phyloP scores from a whole-genome alignment of 2,329 filamentous ascomycete species.

The Calonectria pseudoreteaudii region DNA sequence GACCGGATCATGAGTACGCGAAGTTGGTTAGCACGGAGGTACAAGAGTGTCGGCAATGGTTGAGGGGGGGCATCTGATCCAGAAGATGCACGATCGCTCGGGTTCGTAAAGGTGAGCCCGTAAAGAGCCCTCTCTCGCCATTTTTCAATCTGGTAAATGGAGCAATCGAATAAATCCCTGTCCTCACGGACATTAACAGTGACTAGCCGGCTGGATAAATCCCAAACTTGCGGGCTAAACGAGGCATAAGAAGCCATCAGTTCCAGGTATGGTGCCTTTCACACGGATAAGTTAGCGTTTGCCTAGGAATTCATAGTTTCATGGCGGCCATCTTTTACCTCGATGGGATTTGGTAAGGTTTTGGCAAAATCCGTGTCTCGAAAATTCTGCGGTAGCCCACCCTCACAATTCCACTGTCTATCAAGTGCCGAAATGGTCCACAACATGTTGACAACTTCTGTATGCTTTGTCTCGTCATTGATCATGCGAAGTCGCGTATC shows the following conservation, averaged over 20 bases:
- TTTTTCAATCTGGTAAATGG: background rate
- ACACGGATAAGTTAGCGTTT: background rate
- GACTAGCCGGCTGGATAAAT: background rate
- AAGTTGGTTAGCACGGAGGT: conserved; percentile 1
- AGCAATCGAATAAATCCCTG: background rate
- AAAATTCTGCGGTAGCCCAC: background rate
- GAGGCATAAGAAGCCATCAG: background rate
- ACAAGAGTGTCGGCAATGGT: background rate
- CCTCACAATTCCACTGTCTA: background rate
- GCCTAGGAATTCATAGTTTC: too few species aligned
- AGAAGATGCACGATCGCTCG: background rate
- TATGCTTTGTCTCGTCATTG: background rate
- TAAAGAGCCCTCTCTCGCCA: background rate
- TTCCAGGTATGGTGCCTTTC: background rate
- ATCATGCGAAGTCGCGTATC: background rate
- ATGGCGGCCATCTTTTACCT: background rate
- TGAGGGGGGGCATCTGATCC: background rate
- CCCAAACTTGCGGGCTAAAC: background rate
- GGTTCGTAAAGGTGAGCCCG: background rate
- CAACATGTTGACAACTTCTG: background rate
- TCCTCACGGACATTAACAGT: background rate
- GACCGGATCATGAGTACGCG: background rate
- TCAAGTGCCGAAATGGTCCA: background rate
- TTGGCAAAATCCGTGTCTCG: background rate
- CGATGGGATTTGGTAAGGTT: background rate